A percentile compares a stretch with the other conserved stretches of the same genome.
Conservation (phyloP, 306 rosid genomes). For the Pachyrhizus erosus region DNA sequence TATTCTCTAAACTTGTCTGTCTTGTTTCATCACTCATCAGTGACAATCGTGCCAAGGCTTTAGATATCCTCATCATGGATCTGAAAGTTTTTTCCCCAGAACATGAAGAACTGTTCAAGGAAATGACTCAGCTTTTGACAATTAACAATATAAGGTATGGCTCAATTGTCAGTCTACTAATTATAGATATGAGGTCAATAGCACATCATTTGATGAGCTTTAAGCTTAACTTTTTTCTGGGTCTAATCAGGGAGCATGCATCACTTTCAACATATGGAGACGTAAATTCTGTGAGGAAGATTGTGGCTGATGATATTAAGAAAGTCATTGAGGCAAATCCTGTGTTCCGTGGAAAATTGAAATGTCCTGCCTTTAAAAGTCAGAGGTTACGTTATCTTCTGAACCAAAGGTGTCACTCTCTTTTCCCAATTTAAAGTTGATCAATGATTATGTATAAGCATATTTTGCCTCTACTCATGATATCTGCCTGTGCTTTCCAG, state of each 20-base stretch:
- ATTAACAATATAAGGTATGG: constrained; percentile 44
- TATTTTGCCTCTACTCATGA: background rate
- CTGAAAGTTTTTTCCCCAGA: constrained; percentile 32
- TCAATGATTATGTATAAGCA: background rate
- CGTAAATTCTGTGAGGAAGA: constrained; percentile 34
- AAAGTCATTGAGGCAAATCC: constrained; percentile 38
- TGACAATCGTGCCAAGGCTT: constrained; percentile 33
- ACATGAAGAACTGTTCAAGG: constrained; percentile 27
- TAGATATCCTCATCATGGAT: constrained; percentile 45
- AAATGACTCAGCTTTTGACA: constrained; percentile 37
- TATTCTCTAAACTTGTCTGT: background rate
- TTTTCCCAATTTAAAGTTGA: constrained; percentile 2
- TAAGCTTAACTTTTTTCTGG: background rate
- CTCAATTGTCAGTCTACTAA: constrained; percentile 9
- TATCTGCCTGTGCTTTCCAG: background rate
- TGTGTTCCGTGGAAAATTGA: constrained; percentile 8
- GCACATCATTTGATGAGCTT: background rate
- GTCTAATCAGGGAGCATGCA: constrained; percentile 41
- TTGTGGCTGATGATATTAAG: constrained; percentile 2
- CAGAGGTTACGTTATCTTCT: constrained; percentile 33
- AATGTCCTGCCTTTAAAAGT: constrained; percentile 6
- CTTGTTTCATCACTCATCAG: constrained; percentile 37
- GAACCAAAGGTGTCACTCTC: constrained; percentile 44
- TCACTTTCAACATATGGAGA: constrained; percentile 31
- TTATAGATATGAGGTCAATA: background rate